These are phyloP conservation scores for Gossypium stocksii DNA, from an alignment of 345 rosid species.

Conservation along the genomic window DNA sequence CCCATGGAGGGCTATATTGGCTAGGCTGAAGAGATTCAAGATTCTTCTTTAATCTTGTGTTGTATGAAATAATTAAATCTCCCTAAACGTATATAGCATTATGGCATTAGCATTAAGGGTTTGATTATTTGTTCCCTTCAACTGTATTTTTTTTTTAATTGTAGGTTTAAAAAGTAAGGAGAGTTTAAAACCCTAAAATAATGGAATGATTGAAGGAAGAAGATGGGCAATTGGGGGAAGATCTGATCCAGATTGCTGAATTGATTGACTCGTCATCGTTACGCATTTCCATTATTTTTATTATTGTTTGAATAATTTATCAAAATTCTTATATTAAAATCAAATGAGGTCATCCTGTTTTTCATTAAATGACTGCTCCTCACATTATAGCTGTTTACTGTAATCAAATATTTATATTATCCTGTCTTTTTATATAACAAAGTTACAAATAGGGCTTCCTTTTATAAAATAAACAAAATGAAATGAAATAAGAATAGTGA, in stretches of 20 bases:
- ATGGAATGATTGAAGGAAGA: neutral
- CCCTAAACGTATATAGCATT: neutral
- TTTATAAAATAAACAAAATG: too few relatives aligned
- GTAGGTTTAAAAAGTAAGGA: neutral
- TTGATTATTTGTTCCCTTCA: neutral
- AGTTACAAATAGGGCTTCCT: too few relatives aligned
- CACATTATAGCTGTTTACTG: too few relatives aligned
- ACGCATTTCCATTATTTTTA: neutral
- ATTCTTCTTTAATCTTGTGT: neutral
- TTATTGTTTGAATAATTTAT: neutral
- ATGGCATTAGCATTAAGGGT: neutral
- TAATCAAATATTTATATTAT: too few relatives aligned
- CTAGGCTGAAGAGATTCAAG: neutral
- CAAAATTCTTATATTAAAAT: too few relatives aligned
- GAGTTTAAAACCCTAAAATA: slow-evolving; percentile 5
- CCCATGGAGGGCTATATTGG: slow-evolving; percentile 36
- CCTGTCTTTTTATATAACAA: too few relatives aligned
- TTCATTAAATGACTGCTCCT: too few relatives aligned
- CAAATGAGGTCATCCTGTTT: too few relatives aligned
- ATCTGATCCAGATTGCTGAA: neutral
- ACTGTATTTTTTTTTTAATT: neutral
- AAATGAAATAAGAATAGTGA: too few relatives aligned
- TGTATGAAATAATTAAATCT: neutral
- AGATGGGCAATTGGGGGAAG: neutral
- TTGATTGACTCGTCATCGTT: neutral